Evolutionary conservation across 1,139 yeast genomes (phyloP).

Genomic region (Pichia norvegensis): DNA sequence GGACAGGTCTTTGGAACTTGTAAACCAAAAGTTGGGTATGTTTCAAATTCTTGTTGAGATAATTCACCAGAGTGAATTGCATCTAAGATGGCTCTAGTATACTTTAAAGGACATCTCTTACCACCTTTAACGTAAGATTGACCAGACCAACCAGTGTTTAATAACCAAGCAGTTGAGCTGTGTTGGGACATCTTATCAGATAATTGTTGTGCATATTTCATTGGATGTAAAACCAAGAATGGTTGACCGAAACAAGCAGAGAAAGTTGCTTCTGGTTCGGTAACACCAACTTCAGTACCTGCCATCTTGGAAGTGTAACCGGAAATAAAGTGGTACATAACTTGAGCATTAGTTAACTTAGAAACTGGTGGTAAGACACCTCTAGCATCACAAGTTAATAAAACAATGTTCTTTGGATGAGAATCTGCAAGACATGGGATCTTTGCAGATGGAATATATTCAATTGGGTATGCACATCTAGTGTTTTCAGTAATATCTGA

Average conservation of each 20-base stretch:
- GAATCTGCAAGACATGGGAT: constrained; percentile 85
- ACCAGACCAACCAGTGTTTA: constrained; percentile 99
- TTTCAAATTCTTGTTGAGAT: constrained; percentile 72
- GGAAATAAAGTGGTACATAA: constrained; percentile 97
- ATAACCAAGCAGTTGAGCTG: constrained; percentile 90
- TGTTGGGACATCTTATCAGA: constrained; percentile 87
- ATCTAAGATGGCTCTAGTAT: constrained; percentile 94
- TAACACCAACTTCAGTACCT: constrained; percentile 98
- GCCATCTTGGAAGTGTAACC: constrained; percentile 99
- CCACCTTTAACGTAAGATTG: constrained; percentile 90
- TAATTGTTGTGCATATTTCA: constrained; percentile 95
- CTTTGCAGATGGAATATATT: constrained; percentile 92
- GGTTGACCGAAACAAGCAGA: constrained; percentile 99
- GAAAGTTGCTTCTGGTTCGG: constrained; percentile 97
- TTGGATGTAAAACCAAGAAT: constrained; percentile 95
- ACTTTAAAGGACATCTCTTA: constrained; percentile 94
- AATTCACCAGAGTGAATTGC: constrained; percentile 91
- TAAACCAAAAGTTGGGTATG: constrained; percentile 80
- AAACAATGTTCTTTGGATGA: constrained; percentile 88
- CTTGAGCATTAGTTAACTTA: constrained; percentile 87
- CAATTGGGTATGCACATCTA: constrained; percentile 98
- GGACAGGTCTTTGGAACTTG: constrained; percentile 77
- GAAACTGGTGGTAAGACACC: constrained; percentile 98
- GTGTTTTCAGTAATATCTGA: constrained; percentile 89
- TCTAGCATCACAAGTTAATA: constrained; percentile 95